These are phyloP conservation scores for Filosporella fistucella DNA, from an alignment of 495 filamentous ascomycete species.

Conservation along the genomic window DNA sequence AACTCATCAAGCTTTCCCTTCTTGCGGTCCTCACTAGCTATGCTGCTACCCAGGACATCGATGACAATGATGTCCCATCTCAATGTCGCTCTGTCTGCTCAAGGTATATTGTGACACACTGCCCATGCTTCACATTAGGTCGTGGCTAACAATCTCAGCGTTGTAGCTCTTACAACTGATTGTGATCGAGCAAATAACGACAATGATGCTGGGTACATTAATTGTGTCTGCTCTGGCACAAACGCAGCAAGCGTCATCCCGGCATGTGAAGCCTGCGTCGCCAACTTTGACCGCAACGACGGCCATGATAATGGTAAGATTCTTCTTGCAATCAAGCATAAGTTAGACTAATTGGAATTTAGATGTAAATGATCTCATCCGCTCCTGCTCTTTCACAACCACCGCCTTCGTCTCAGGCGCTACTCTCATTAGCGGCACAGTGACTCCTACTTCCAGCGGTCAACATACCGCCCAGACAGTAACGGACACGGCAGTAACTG, in stretches of 20 bases:
- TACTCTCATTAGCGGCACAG: neutral
- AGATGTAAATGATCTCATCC: constrained; percentile 8
- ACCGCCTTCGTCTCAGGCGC: neutral
- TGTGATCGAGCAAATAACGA: constrained; percentile 4
- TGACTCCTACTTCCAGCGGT: no score
- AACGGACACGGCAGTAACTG: no score
- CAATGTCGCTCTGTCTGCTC: neutral
- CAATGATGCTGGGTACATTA: neutral
- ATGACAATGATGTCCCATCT: constrained; percentile 4
- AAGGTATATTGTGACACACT: neutral
- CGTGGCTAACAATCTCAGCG: neutral
- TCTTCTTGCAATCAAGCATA: neutral
- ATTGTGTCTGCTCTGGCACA: neutral
- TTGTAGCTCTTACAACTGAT: neutral
- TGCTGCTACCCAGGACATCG: constrained; percentile 1
- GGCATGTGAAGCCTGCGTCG: constrained; percentile 4
- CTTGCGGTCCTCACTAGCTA: neutral
- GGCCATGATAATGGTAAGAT: constrained; percentile 2
- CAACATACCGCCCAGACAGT: no score
- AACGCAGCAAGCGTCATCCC: neutral
- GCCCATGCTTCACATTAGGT: neutral
- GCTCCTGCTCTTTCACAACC: constrained; percentile 6
- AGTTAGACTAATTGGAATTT: neutral
- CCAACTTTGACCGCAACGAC: constrained; percentile 3
- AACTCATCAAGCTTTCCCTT: constrained; percentile 3